These are phyloP conservation scores for Cercospora janseana DNA, from an alignment of 2,329 filamentous ascomycete genomes.

Conservation along the genomic window DNA sequence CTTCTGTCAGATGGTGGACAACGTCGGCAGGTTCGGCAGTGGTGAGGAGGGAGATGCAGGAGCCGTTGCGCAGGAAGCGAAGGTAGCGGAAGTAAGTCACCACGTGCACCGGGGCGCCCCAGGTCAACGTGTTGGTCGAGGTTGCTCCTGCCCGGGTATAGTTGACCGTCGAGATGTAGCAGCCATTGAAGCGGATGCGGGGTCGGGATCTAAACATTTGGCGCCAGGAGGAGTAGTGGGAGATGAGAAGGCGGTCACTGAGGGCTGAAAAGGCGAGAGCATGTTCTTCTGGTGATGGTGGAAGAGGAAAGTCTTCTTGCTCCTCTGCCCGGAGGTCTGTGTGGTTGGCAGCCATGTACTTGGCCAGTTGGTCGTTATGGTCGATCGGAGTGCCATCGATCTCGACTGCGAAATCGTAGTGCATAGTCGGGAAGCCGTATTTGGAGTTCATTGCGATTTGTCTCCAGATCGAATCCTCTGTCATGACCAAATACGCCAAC, in stretches of 20 bases:
- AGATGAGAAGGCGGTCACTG: slow-evolving; percentile 32
- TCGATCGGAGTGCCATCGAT: slow-evolving; percentile 49
- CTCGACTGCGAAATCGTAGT: slow-evolving; percentile 70
- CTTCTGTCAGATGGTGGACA: slow-evolving; percentile 75
- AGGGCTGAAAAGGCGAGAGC: slow-evolving; percentile 26
- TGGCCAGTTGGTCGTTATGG: slow-evolving; percentile 27
- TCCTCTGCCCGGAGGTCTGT: slow-evolving; percentile 16
- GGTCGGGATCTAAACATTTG: slow-evolving; percentile 78
- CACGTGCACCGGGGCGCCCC: slow-evolving; percentile 83
- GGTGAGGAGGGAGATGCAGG: slow-evolving; percentile 74
- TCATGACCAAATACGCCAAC: slow-evolving; percentile 77
- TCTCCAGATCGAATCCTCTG: slow-evolving; percentile 85
- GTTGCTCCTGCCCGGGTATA: slow-evolving; percentile 81
- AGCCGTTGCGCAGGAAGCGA: slow-evolving; percentile 89
- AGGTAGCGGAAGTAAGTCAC: slow-evolving; percentile 98
- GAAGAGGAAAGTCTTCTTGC: slow-evolving; percentile 24
- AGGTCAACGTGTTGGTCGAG: slow-evolving; percentile 67
- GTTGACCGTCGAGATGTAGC: slow-evolving; percentile 96
- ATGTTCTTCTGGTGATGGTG: slow-evolving; percentile 26
- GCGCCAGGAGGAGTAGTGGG: slow-evolving; percentile 46
- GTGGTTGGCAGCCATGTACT: slow-evolving; percentile 23
- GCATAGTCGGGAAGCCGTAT: slow-evolving; percentile 74
- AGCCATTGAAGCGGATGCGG: slow-evolving; percentile 87
- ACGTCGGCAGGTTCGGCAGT: slow-evolving; percentile 82
- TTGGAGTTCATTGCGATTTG: slow-evolving; percentile 62